Conservation (phyloP, 257 asterid genomes). For the Knoxia roxburghii region DNA sequence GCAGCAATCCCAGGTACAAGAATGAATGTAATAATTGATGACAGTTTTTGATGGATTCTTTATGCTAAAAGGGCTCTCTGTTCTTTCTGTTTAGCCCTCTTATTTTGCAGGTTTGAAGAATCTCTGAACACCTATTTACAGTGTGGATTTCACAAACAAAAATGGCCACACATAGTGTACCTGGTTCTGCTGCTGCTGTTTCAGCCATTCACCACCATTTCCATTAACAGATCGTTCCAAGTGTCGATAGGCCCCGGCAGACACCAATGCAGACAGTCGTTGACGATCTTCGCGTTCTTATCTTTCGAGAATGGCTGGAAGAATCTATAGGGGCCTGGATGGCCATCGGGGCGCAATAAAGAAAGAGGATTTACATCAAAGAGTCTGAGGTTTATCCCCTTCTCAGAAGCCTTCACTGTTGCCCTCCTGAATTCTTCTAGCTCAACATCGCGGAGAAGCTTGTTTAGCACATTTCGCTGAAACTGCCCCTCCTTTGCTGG, state of each 20-base stretch:
- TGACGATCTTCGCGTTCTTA: constrained; percentile 31
- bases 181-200: no score
- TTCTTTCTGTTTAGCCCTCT: background rate
- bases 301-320: constrained; percentile 50
- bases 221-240: constrained; percentile 83
- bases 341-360: constrained; percentile 76
- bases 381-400: constrained; percentile 46
- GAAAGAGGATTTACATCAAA: constrained; percentile 56
- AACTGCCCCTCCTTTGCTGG: constrained; percentile 61
- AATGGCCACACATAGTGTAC: no score
- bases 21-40: background rate
- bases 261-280: constrained; percentile 90
- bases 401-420: constrained; percentile 32
- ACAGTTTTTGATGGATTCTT: background rate
- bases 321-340: constrained; percentile 69
- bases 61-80: background rate
- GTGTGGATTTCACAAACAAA: background rate
- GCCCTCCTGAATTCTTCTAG: constrained; percentile 43
- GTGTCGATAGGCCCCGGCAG: constrained; percentile 85
- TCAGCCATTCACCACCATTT: constrained; percentile 50
- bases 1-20: background rate
- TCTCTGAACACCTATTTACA: background rate
- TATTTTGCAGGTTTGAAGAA: constrained; percentile 7
- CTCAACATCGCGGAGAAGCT: constrained; percentile 41
- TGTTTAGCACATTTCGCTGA: constrained; percentile 30